These are phyloP conservation scores for Paramecium caudatum DNA, from an alignment of 73 alveolate species.

Conservation along the genomic window DNA sequence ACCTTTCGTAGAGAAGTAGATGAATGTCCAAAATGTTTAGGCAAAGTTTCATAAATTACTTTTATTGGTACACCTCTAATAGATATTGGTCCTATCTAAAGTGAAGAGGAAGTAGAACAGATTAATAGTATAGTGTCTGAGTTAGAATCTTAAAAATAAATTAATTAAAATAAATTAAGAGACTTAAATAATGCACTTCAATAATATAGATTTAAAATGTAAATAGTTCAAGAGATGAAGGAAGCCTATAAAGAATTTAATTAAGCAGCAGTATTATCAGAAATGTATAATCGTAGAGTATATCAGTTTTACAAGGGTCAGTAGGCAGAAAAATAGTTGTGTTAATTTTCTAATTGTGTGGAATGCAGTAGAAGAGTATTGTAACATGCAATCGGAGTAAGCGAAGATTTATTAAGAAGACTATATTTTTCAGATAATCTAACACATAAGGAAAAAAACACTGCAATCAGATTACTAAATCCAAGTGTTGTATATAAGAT, in stretches of 20 bases:
- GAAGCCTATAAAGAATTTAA: slow-evolving; percentile 53
- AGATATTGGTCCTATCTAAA: background rate
- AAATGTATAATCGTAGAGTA: slow-evolving; percentile 9
- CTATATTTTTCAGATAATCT: background rate
- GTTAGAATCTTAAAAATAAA: background rate
- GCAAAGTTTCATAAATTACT: background rate
- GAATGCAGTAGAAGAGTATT: slow-evolving; percentile 53
- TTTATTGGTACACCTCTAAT: slow-evolving; percentile 5
- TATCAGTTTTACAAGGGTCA: slow-evolving; percentile 20
- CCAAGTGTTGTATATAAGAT: background rate
- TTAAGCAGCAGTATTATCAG: slow-evolving; percentile 29
- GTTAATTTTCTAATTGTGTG: slow-evolving; percentile 33
- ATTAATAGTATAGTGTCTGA: background rate
- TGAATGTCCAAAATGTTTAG: slow-evolving; percentile 30
- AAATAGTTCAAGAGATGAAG: background rate
- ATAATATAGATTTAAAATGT: slow-evolving; percentile 3
- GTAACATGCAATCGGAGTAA: background rate
- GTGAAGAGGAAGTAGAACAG: slow-evolving; percentile 17
- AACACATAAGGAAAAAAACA: slow-evolving; percentile 18
- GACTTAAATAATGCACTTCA: slow-evolving; percentile 18
- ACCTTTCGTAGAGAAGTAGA: slow-evolving; percentile 40
- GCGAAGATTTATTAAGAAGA: slow-evolving; percentile 24
- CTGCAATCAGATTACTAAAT: slow-evolving; percentile 11
- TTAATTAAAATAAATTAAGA: background rate
- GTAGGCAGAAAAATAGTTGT: background rate